Base-by-base conservation (phyloP, 2,329 filamentous ascomycete species). In the Magnaporthales sp. region DNA sequence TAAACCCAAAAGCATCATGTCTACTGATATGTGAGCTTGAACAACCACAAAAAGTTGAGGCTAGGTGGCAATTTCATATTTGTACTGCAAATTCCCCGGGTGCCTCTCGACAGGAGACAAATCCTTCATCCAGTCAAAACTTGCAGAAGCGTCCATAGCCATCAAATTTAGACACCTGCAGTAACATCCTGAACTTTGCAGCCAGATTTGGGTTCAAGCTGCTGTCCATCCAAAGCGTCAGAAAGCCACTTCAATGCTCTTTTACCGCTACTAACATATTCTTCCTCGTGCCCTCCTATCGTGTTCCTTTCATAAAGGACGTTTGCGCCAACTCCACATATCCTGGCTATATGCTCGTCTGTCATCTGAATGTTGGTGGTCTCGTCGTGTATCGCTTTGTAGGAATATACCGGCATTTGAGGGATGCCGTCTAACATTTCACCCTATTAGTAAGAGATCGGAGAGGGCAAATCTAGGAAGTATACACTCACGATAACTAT, bases 371-470 rank as follows among this genome's bases (percentile, higher is more conserved):
- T 60, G 56, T 26, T 27, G 56, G 56, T 60, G 13, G 6, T 26
- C 68, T 81, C 76, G 67, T 84, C 81, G 4, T 73, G 62, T 62
- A 79, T 74, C 1, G 80, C 78, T 69, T 84, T 82, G 74, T 84
- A 83, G 1, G 79, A 75, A 62, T 79, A 80, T 0, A 83, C 32
- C 1, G 81, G 81, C 72, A 81, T 79, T 65, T 76, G 71, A 1
- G 82, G 82, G 4, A 78, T 72, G 56, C 79, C 79, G 68, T 81
- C 77, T 60, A 2, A 58, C 1, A 38, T 15, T 38, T 2, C 13
- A 38, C 19, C 19, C 13, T 3, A 15, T 38, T 38, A 38, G 6
- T 19, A 38, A 2, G 13, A 2, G 13, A 5, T 38, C 11, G 13
- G 32, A 38, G 19, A 15, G 2, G 15, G 2, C 19, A n/a, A 46